Evolutionary conservation across 1,139 yeast genomes (phyloP).

Genomic region (Lodderomyces beijingensis): DNA sequence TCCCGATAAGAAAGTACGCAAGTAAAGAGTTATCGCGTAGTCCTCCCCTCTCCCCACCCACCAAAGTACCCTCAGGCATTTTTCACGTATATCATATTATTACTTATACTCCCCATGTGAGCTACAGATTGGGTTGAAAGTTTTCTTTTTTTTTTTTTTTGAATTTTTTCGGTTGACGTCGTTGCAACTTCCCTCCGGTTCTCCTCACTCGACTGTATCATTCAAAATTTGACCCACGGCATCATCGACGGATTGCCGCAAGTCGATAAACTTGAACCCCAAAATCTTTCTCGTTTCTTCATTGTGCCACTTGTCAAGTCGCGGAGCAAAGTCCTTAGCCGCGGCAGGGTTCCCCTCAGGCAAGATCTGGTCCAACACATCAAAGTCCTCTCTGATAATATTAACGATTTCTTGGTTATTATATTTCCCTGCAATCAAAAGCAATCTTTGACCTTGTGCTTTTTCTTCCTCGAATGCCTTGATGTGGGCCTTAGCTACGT

Average conservation of each 20-base stretch:
- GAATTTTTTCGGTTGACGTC: too few relatives aligned
- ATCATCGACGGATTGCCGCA: constrained; percentile 34
- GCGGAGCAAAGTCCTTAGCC: constrained; percentile 5
- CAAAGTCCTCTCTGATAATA: constrained; percentile 15
- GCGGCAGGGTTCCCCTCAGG: constrained; percentile 22
- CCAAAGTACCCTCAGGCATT: too few relatives aligned
- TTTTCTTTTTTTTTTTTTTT: too few relatives aligned
- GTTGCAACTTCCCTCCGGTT: too few relatives aligned
- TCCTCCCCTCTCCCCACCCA: too few relatives aligned
- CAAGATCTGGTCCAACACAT: constrained; percentile 22
- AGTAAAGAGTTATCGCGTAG: too few relatives aligned
- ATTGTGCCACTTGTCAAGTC: constrained; percentile 17
- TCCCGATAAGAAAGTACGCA: too few relatives aligned
- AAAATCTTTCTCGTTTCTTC: constrained; percentile 24
- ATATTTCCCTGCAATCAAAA: constrained; percentile 13
- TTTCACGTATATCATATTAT: too few relatives aligned
- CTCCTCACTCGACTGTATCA: background rate
- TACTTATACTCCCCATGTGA: too few relatives aligned
- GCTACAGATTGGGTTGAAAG: too few relatives aligned
- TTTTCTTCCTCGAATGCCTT: constrained; percentile 26
- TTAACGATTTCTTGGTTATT: constrained; percentile 20
- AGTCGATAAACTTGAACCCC: constrained; percentile 30
- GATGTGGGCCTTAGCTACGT: constrained; percentile 48
- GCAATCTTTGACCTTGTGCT: constrained; percentile 14
- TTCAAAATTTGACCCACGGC: constrained; percentile 36